Conservation (phyloP, 768 basidiomycete species). For the Kwoniella bestiolae region DNA sequence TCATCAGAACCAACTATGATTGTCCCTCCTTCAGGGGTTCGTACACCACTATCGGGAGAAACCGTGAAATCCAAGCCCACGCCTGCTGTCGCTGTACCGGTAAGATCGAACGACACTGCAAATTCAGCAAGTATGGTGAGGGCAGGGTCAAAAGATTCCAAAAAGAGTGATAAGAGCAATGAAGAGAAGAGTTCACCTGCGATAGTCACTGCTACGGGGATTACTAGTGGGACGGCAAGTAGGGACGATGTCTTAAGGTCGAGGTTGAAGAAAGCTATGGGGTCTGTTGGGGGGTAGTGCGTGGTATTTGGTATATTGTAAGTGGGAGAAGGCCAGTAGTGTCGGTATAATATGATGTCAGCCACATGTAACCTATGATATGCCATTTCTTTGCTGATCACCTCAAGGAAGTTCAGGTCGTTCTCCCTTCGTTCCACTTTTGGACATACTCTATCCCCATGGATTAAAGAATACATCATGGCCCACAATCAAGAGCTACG, state of each 20-base stretch:
- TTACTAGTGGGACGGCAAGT: constrained; percentile 14
- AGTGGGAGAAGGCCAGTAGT: too few relatives aligned
- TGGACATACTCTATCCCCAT: too few relatives aligned
- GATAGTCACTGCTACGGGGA: background rate
- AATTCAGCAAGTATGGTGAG: background rate
- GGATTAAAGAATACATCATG: too few relatives aligned
- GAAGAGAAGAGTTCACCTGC: background rate
- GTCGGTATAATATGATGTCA: too few relatives aligned
- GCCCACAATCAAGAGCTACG: too few relatives aligned
- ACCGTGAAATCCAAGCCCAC: constrained; percentile 17
- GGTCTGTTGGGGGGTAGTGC: constrained; percentile 38
- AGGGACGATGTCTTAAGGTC: constrained; percentile 51
- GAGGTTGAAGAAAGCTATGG: constrained; percentile 56
- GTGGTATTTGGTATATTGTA: too few relatives aligned
- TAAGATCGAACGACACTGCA: background rate
- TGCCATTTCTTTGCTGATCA: too few relatives aligned
- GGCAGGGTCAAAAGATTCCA: background rate
- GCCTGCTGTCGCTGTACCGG: constrained; percentile 3
- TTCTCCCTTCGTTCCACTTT: too few relatives aligned
- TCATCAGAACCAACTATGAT: constrained; percentile 59
- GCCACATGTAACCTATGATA: too few relatives aligned
- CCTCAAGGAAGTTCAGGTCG: too few relatives aligned
- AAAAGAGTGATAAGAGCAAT: background rate
- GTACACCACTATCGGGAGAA: background rate
- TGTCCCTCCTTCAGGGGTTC: constrained; percentile 4